These are phyloP conservation scores for Pleurotus cornucopiae DNA, from an alignment of 768 basidiomycete species.

Conservation along the genomic window DNA sequence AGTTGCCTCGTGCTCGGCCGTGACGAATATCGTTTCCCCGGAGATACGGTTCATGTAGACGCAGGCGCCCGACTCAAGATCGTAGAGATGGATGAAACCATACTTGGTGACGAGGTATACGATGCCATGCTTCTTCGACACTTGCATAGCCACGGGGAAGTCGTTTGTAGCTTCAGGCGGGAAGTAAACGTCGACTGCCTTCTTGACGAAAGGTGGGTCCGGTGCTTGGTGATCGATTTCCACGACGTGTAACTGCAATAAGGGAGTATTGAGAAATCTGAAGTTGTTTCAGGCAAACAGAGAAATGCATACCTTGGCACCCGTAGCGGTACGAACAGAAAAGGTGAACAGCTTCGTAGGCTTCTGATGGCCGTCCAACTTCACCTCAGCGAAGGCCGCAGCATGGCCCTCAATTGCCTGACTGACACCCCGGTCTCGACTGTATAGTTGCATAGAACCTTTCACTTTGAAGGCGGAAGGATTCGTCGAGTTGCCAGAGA, in stretches of 20 bases:
- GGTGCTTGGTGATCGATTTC: conserved; percentile 95
- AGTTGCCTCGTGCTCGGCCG: conserved; percentile 90
- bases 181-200: conserved; percentile 98
- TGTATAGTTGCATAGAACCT: conserved; percentile 97
- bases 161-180: conserved; percentile 97
- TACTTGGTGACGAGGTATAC: conserved; percentile 98
- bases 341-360: conserved; percentile 93
- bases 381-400: conserved; percentile 90
- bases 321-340: conserved; percentile 92
- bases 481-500: conserved; percentile 87
- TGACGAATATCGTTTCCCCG: conserved; percentile 98
- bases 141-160: conserved; percentile 99
- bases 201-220: conserved; percentile 92
- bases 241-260: conserved; percentile 85
- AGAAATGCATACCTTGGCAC: conserved; percentile 73
- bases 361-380: conserved; percentile 82
- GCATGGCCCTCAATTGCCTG: conserved; percentile 99
- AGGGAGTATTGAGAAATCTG: conserved; percentile 6
- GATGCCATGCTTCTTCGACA: conserved; percentile 95
- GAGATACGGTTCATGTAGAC: conserved; percentile 99
- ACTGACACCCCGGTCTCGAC: conserved; percentile 85
- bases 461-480: conserved; percentile 98
- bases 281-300: too few relatives aligned
- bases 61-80: conserved; percentile 94
- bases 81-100: conserved; percentile 98